Evolutionary conservation across 495 filamentous ascomycete genomes (phyloP), one percentile per base, ranked within the genome.

Genomic region (Glutinoglossum americanum): DNA sequence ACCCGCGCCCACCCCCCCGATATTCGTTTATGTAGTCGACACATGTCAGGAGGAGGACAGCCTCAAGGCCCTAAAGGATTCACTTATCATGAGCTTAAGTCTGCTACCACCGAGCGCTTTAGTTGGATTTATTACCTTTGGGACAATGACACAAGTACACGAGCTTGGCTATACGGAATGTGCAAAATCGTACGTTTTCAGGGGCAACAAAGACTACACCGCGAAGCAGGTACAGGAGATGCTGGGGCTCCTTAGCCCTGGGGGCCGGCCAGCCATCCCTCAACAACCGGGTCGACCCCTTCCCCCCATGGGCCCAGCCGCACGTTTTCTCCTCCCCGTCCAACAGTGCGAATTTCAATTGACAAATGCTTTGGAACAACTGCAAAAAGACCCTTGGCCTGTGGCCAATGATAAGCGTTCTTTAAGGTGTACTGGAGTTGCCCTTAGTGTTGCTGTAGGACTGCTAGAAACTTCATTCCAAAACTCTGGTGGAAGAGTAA

Each of bases 1-100:
- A 51, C 93, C 93, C 25, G 93, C 89, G 26, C 88, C 89, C 41
- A 86, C 89, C 57, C 86, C 93, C 11, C 93, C 93, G 4, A 94
- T 97, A 67, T 99, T 99, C 65, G 73, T 99, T 27, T 99, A 92
- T 68, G 89, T 97, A 44, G 90, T 99, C 58, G 93, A 99, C 72
- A 96, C 89, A 39, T 99, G 93, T 71, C 93, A 99, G 68, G 93
- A 97, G 69, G 89, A 96, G 65, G 93, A 99, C 68, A 94, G 90
- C 68, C 75, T 99, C 65, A 84, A 92, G 69, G 87, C 93, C 47
- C 69, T 99, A 62, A 97, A 94, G 72, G 90, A 95, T 69, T 93
- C 90, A 13, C 76, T 99, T 66, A 83, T 99, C 61, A 89, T 95
- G 87, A 96, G 92, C 72, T 78, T 99, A 69, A 93, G 86, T 65